Percentiles rank a stretch among this genome's conserved stretches.
Evolutionary conservation across 371 early-diverging fungal species (phyloP).

Genomic region (Apophysomyces ossiformis): DNA sequence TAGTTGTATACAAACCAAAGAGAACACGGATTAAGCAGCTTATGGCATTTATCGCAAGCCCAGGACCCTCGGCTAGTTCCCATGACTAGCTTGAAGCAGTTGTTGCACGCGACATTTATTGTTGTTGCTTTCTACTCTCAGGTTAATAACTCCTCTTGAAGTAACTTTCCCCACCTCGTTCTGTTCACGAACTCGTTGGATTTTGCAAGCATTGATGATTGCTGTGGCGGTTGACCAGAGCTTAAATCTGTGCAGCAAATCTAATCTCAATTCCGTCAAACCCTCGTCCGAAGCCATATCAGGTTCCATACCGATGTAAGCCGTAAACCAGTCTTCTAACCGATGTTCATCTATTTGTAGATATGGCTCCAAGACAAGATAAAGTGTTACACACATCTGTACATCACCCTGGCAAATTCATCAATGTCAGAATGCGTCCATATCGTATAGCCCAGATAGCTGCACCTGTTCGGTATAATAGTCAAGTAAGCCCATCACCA

Average conservation of each 20-base stretch:
- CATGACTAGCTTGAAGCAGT: constrained; percentile 70
- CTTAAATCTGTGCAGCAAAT: constrained; percentile 79
- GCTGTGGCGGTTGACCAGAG: constrained; percentile 73
- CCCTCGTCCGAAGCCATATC: not conserved
- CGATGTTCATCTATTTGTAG: constrained; percentile 51
- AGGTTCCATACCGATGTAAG: constrained; percentile 68
- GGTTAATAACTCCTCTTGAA: constrained; percentile 6
- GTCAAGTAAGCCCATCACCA: constrained; percentile 63
- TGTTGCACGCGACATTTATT: constrained; percentile 72
- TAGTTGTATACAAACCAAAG: constrained; percentile 58
- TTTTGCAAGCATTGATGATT: constrained; percentile 62
- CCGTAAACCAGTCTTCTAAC: constrained; percentile 71
- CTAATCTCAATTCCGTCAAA: constrained; percentile 27
- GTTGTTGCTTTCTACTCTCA: constrained; percentile 69
- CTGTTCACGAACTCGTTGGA: constrained; percentile 56
- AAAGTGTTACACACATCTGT: constrained; percentile 82
- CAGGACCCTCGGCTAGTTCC: constrained; percentile 63
- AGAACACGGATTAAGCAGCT: constrained; percentile 68
- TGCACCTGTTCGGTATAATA: constrained; percentile 77
- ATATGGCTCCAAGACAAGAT: constrained; percentile 62
- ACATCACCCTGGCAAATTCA: constrained; percentile 65
- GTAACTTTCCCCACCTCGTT: constrained; percentile 52
- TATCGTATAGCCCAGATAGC: not conserved
- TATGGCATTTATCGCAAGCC: constrained; percentile 78
- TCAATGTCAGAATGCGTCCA: not conserved